Percentiles rank a stretch among this genome's conserved stretches.
Conservation (phyloP, 2,329 filamentous ascomycete species). For the Diaporthe amygdali region DNA sequence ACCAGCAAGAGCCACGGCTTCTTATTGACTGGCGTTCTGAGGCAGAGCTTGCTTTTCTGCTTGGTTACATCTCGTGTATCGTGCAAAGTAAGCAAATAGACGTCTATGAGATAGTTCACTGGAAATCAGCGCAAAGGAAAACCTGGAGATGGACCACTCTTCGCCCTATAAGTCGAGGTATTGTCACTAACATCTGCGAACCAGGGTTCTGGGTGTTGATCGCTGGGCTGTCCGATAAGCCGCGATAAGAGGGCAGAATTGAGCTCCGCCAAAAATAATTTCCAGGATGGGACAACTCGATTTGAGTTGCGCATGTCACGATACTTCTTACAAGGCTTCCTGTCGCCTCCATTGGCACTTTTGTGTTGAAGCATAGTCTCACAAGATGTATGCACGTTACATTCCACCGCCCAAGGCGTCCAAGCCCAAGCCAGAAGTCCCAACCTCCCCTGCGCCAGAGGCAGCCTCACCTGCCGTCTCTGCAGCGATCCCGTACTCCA, state of each 20-base stretch:
- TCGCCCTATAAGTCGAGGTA: neutral
- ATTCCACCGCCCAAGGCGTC: conserved; percentile 39
- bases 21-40: neutral
- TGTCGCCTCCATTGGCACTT: neutral
- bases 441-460: conserved; percentile 6
- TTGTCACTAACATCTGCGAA: neutral
- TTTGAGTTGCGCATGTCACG: neutral
- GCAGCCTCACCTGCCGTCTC: conserved; percentile 30
- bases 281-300: neutral
- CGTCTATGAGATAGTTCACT: too few relatives aligned
- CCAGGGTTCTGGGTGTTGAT: neutral
- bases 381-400: conserved; percentile 41
- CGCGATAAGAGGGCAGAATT: conserved; percentile 39
- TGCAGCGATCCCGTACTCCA: conserved; percentile 24
- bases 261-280: conserved; percentile 31
- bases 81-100: too few relatives aligned
- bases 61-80: too few relatives aligned
- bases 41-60: too few relatives aligned
- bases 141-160: neutral
- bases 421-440: conserved; percentile 19
- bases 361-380: too few relatives aligned
- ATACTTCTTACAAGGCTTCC: neutral
- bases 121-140: too few relatives aligned
- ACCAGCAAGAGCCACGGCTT: neutral
- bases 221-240: neutral